Evolutionary conservation across 2,329 filamentous ascomycete genomes (phyloP).

Genomic region (Colletotrichum zoysiae): DNA sequence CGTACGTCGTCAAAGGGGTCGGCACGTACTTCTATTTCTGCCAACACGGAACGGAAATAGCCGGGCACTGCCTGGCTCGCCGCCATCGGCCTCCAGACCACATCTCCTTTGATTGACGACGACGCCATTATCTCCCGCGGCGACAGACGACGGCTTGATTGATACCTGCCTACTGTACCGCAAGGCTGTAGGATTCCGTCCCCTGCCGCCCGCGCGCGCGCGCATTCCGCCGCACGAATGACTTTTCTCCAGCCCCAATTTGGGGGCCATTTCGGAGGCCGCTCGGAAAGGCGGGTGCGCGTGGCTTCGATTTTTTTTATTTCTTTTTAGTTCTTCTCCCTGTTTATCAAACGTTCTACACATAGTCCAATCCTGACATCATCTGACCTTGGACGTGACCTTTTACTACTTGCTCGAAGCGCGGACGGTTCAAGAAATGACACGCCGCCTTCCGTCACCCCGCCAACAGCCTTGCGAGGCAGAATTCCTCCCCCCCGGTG

Average conservation of each 20-base stretch:
- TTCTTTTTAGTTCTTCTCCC: background rate
- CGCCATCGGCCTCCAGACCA: no score
- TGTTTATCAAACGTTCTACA: background rate
- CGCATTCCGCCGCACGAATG: background rate
- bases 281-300: background rate
- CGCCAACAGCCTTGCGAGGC: conserved; percentile 29
- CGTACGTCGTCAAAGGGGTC: background rate
- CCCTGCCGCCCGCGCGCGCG: background rate
- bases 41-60: background rate
- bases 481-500: conserved; percentile 6
- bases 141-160: background rate
- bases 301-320: no score
- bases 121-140: background rate
- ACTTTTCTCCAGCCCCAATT: conserved; percentile 21
- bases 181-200: conserved; percentile 25
- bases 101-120: background rate
- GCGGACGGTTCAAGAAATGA: background rate
- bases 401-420: background rate
- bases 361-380: background rate
- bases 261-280: conserved; percentile 34
- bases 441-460: background rate
- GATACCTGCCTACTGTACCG: background rate
- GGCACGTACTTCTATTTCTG: background rate
- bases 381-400: background rate
- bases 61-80: background rate